Evolutionary conservation across 306 rosid species (phyloP).

Genomic region (Fragaria nilgerrensis): DNA sequence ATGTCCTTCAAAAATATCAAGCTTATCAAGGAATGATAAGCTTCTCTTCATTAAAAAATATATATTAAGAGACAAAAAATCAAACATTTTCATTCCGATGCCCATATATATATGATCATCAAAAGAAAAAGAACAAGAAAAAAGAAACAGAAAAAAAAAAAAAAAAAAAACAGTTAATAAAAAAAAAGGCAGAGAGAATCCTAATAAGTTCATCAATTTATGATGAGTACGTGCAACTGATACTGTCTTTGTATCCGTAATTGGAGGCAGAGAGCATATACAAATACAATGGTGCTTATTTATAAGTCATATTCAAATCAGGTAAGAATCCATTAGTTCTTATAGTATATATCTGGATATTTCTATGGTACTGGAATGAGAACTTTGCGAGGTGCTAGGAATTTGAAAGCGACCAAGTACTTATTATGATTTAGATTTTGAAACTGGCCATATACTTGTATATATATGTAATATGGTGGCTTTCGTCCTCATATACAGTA

Average conservation of each 20-base stretch:
- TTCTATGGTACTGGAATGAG: not conserved
- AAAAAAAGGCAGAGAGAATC: not conserved
- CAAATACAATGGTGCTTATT: not conserved
- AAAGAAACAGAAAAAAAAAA: not conserved
- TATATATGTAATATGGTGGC: not conserved
- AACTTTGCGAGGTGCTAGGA: not conserved
- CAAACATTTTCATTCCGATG: not conserved
- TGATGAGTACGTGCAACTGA: not conserved
- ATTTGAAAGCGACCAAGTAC: slow-evolving; percentile 4
- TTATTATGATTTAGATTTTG: not conserved
- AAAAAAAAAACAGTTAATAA: no score
- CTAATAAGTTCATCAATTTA: no score
- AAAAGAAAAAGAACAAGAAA: not conserved
- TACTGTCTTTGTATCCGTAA: not conserved
- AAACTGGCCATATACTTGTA: not conserved
- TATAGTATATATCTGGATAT: not conserved
- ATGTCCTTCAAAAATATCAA: no score
- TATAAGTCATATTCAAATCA: not conserved
- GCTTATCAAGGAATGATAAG: no score
- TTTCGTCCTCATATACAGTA: not conserved
- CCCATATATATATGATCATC: not conserved
- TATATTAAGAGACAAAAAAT: not conserved
- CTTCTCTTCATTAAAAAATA: no score
- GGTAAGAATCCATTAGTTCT: slow-evolving; percentile 1
- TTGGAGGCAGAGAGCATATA: not conserved